Evolutionary conservation across 306 rosid genomes (phyloP).

Genomic region (Begonia peltatifolia): DNA sequence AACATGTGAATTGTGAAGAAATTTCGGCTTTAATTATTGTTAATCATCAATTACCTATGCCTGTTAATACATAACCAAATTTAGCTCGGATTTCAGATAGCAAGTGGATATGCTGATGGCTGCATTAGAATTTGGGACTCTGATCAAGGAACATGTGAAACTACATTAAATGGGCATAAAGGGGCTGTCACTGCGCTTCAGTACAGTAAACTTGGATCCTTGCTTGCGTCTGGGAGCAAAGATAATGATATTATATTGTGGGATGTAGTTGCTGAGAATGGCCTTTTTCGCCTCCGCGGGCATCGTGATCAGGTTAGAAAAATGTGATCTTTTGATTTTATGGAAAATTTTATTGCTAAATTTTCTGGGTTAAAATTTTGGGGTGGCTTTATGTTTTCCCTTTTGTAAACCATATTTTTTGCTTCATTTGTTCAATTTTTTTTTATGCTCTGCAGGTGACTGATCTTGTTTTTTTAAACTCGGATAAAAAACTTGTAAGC

Average conservation of each 20-base stretch:
- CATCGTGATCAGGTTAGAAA: conserved; percentile 69
- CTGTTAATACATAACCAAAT: neutral
- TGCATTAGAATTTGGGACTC: conserved; percentile 75
- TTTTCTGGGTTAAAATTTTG: no score
- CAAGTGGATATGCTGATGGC: conserved; percentile 81
- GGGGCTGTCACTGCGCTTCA: conserved; percentile 76
- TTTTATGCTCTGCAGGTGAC: conserved; percentile 50
- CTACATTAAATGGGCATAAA: conserved; percentile 83
- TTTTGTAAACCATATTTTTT: neutral
- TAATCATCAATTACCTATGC: no score
- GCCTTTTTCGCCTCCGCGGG: conserved; percentile 86
- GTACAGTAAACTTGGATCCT: conserved; percentile 54
- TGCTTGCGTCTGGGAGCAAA: conserved; percentile 91
- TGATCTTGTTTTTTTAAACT: conserved; percentile 58
- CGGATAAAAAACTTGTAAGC: conserved; percentile 68
- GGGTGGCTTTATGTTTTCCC: neutral
- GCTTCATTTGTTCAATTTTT: conserved; percentile 5
- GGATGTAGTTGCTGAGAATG: conserved; percentile 79
- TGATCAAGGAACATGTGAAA: conserved; percentile 64
- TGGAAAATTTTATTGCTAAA: no score
- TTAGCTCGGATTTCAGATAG: conserved; percentile 35
- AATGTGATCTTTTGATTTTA: no score
- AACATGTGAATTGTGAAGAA: no score
- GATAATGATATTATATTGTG: conserved; percentile 75
- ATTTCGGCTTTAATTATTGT: no score